Evolutionary conservation across 164 flowering plant species (phyloP).

Genomic region (Aristolochia fimbriata): DNA sequence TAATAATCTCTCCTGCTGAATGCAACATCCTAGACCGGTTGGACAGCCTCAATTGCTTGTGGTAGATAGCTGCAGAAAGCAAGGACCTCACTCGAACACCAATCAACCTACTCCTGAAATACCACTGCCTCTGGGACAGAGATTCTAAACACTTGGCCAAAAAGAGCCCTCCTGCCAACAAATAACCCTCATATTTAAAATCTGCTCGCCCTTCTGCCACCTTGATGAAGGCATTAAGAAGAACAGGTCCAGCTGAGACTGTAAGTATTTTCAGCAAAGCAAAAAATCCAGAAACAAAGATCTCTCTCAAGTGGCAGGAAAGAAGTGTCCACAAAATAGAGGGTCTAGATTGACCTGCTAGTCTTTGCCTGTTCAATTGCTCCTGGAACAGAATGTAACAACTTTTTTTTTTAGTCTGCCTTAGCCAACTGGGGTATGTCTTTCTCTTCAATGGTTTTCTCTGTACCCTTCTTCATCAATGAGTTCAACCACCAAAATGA

Average conservation of each 20-base stretch:
- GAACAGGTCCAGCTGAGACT: conserved; percentile 40
- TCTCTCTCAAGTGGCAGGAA: conserved; percentile 31
- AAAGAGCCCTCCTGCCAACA: conserved; percentile 30
- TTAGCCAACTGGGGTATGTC: conserved; percentile 39
- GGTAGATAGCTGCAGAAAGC: conserved; percentile 55
- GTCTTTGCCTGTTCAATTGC: conserved; percentile 19
- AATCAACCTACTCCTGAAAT: conserved; percentile 36
- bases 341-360: conserved; percentile 11
- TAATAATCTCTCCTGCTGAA: conserved; percentile 57
- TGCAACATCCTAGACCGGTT: conserved; percentile 34
- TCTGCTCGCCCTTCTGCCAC: conserved; percentile 44
- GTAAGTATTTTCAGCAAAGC: conserved; percentile 41
- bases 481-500: conserved; percentile 73
- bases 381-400: conserved; percentile 34
- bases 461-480: conserved; percentile 38
- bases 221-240: conserved; percentile 51
- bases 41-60: conserved; percentile 52
- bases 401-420: conserved; percentile 36
- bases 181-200: conserved; percentile 44
- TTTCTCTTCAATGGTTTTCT: conserved; percentile 33
- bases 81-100: conserved; percentile 52
- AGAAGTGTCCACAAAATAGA: conserved; percentile 34
- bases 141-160: conserved; percentile 48
- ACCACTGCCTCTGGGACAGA: conserved; percentile 58
- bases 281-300: conserved; percentile 49